phyloP scores from a whole-genome alignment of 225 moss, liverwort and hornwort genomes.

The Climacium dendroides region DNA sequence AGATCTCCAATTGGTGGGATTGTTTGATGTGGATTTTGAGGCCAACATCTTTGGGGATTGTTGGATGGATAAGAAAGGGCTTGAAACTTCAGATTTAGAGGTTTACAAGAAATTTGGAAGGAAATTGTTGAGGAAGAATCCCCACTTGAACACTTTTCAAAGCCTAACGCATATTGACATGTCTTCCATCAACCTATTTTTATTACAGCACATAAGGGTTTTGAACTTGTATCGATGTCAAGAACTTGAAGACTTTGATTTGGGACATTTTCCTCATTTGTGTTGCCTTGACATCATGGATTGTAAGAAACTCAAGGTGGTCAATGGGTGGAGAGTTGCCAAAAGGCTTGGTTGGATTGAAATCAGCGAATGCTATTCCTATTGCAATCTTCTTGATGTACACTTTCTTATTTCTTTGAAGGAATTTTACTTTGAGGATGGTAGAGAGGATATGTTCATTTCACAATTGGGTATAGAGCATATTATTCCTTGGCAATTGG shows the following conservation, averaged over 20 bases:
- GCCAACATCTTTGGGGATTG: too few relatives aligned
- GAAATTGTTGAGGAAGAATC: neutral
- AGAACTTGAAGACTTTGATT: neutral
- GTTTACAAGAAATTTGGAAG: neutral
- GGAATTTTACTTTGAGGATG: fast-evolving
- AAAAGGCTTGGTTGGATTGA: neutral
- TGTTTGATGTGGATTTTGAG: fast-evolving
- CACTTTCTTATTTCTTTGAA: neutral
- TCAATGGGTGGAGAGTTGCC: neutral
- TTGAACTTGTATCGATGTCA: fast-evolving
- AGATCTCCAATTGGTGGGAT: neutral
- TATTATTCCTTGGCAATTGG: neutral
- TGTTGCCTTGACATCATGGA: fast-evolving
- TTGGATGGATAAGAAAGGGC: too few relatives aligned
- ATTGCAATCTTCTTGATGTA: fast-evolving
- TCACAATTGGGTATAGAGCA: fast-evolving
- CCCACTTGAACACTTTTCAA: neutral
- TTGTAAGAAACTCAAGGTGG: fast-evolving
- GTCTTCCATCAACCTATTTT: too few relatives aligned
- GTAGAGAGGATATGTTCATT: too few relatives aligned
- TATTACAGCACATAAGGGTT: neutral
- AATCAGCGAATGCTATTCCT: fast-evolving
- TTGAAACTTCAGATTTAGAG: too few relatives aligned
- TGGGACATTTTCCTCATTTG: neutral
- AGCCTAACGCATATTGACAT: fast-evolving